Conservation (phyloP, 2,329 filamentous ascomycete genomes). For the Fusarium secorum region DNA sequence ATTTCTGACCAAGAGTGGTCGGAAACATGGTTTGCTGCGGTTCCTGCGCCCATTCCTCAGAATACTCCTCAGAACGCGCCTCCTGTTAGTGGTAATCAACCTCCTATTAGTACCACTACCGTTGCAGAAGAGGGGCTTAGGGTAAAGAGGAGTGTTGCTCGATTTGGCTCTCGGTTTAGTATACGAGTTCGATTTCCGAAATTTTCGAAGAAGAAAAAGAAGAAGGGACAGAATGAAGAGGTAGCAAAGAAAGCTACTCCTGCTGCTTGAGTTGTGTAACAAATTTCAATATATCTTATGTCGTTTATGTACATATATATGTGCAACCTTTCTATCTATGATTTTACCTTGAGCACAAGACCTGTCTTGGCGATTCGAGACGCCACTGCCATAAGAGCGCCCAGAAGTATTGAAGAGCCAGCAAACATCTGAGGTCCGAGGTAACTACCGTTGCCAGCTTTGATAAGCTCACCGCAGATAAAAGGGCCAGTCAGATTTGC, state of each 20-base stretch:
- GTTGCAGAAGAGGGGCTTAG: background rate
- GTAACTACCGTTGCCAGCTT: conserved; percentile 23
- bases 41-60: background rate
- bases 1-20: background rate
- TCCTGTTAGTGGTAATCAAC: background rate
- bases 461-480: conserved; percentile 40
- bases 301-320: accelerated
- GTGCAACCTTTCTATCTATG: background rate
- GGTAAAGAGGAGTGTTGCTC: background rate
- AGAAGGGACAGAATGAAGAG: background rate
- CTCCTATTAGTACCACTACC: background rate
- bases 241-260: background rate
- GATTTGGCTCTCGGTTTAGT: background rate
- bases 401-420: conserved; percentile 32
- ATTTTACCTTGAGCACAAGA: conserved; percentile 8
- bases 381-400: conserved; percentile 31
- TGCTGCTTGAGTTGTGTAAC: too few relatives aligned
- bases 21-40: background rate
- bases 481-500: conserved; percentile 42
- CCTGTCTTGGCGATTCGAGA: conserved; percentile 30
- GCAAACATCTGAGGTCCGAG: conserved; percentile 39
- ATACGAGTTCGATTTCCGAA: background rate
- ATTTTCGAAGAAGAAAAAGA: background rate
- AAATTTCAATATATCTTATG: too few relatives aligned
- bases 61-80: background rate